Base-by-base conservation (phyloP, 2,329 filamentous ascomycete species). In the Fusarium pseudonygamai region DNA sequence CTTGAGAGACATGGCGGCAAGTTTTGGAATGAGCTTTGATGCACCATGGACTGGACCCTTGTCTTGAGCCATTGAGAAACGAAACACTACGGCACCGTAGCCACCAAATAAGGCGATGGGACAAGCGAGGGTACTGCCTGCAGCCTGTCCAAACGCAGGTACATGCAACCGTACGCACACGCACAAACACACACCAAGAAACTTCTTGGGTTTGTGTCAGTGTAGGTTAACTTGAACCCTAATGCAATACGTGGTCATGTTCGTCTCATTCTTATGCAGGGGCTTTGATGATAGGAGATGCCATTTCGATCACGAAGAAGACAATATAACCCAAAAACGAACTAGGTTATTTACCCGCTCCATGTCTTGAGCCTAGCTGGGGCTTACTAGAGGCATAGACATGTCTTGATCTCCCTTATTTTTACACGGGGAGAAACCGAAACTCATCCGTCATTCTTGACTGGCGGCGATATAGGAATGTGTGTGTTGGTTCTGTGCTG, bases 11-110 rank as follows among this genome's bases (percentile, higher is more conserved):
- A 56, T 69, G 66, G 64, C 66, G 42, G 42, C 42, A 32, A n/a
- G 28, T 45, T 68, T 61, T 74, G 71, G 71, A 74, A 74, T 74
- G 71, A 59, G 59, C 59, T 64, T 60, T 68, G 49, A 53, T 61
- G 34, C 22, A 34, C 36, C 50, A 26, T 59, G 37, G 55, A 67
- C 67, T 59, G 37, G 58, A 67, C 67, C 71, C 63, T 72, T 71
- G 60, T 71, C 36, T 34, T 16, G 57, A 67, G 42, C 63, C 68
- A 70, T 58, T 56, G 46, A 49, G 71, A 74, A 74, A 74, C 71
- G 71, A 74, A 74, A 74, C 71, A 71, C 71, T 74, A 52, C 24
- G 43, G 56, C 46, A 58, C 47, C 40, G 40, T 58, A 73, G 70
- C 61, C 66, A 71, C 60, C 57, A 36, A 73, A 73, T 57, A 73